Evolutionary conservation across 2,329 filamentous ascomycete species (phyloP), one percentile per base, ranked within the genome.

Genomic region (Fusarium sp.): DNA sequence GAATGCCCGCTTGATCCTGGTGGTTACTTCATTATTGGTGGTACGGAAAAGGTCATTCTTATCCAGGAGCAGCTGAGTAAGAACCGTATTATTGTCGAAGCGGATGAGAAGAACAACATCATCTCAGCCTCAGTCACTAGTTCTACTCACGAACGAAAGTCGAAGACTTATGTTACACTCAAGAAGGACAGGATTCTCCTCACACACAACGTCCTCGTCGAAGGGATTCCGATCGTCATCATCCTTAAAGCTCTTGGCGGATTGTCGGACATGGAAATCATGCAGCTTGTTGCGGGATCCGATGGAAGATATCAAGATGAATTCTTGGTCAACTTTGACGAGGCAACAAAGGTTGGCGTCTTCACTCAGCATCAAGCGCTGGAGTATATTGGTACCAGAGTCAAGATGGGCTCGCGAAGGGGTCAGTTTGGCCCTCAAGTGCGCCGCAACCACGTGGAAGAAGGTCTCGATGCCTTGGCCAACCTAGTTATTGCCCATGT

Each of bases 61-160:
- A 96, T 99, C 12, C 95, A 99, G 77, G 96, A 99, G 74, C 95
- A 99, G 79, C 81, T 99, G 74, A 99, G 95, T 84, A 99, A 99
- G 85, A 99, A 99, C 78, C 88, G 95, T 80, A 91, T 99, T 72
- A 97, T 99, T 74, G 94, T 99, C 13, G 96, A 99, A 78, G 89
- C 92, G 52, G 91, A 94, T 70, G 85, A 89, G 48, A 96, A 96
- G 79, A 98, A 97, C 78, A 91, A 91, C 58, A 88, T 96, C 64
- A 94, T 98, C 53, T 92, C 94, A 68, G 95, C 96, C 34, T 98
- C 95, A 2, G 95, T 98, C 28, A 99, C 93, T 7, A 96, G 93
- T 86, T 97, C 95, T 28, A 98, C 96, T 1, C 93, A 97, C 76
- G 95, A 98, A 76, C 87, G 96, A 70, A 97, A 98, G 77, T 97